Evolutionary conservation across 1,139 yeast species (phyloP), one percentile per base, ranked within the genome.

Genomic region (Blastobotrys raffinosifermentans): DNA sequence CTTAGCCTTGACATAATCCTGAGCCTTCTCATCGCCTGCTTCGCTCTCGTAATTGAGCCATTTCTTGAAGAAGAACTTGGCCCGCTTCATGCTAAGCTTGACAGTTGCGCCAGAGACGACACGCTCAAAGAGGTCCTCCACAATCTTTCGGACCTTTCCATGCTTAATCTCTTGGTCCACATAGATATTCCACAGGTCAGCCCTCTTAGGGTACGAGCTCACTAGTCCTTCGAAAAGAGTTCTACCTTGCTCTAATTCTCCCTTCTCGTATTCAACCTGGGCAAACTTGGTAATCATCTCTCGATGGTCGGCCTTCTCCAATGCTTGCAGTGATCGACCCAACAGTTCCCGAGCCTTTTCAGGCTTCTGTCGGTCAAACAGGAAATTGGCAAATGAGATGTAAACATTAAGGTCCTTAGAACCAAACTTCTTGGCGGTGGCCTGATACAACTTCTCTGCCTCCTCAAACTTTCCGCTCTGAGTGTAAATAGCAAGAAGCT

Each of bases 101-200:
- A 73, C 77, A 18, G 67, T 53, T 39, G 75, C 59, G 16, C 41
- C 36, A 20, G 42, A 42, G 25, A 69, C 41, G 4, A 82, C 86
- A 58, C 97, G 76, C 61, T 87, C 96, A 54, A 87, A 89, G 45
- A 91, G 67, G 19, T 74, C 80, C 48, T 69, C 67, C 7, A 29
- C 20, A 9, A 33, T 17, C 11, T 25, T 25, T 5, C 22, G 26
- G 60, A 75, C 76, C 35, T 77, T 77, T 39, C 70, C 72, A 32
- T 53, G 49, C 61, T 83, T 84, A 57, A 84, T 79, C 63, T 91
- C 97, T 63, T 85, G 94, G 61, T 91, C 98, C 48, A 89, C 74
- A 61, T 87, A 87, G 31, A 89, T 93, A 57, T 83, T 87, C 97
- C 97, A 91, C 49, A 91, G 64, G 61, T 91, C 98, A 43, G 85